A percentile compares a stretch with the other conserved stretches of the same genome.
These are phyloP conservation scores for Avena eriantha DNA, from an alignment of 176 grass and related monocot species.

Conservation along the genomic window DNA sequence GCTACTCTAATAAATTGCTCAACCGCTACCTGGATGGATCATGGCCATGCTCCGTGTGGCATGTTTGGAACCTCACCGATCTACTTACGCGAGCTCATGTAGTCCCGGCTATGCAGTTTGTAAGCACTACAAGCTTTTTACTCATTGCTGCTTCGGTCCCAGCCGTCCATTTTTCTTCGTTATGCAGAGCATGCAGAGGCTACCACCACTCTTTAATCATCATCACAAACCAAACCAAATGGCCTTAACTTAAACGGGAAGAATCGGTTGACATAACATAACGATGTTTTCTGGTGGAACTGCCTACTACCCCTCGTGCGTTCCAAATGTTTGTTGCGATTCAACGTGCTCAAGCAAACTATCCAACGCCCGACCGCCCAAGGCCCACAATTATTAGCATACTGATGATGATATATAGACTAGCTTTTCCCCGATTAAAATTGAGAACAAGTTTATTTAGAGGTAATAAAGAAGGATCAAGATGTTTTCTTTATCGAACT, in stretches of 20 bases:
- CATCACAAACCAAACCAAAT: not conserved
- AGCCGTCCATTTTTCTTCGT: not conserved
- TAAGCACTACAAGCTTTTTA: no score
- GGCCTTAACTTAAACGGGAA: conserved; percentile 51
- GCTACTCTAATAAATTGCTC: no score
- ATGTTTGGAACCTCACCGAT: not conserved
- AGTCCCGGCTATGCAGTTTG: no score
- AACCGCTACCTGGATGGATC: no score
- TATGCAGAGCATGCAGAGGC: not conserved
- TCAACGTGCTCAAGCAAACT: conserved; percentile 26
- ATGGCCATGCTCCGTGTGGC: no score
- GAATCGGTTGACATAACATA: conserved; percentile 19
- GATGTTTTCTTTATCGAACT: not conserved
- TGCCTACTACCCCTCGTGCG: not conserved
- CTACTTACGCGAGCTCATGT: not conserved
- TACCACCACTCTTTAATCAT: not conserved
- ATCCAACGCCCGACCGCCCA: conserved; percentile 15
- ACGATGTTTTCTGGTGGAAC: conserved; percentile 40
- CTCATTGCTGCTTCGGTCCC: not conserved
- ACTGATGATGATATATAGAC: not conserved
- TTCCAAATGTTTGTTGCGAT: conserved; percentile 44
- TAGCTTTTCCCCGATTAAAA: not conserved
- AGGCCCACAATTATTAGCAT: conserved; percentile 20
- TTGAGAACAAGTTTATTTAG: not conserved
- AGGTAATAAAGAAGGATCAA: not conserved